Conservation (phyloP, 768 basidiomycete species). For the Pleurotus eryngii region DNA sequence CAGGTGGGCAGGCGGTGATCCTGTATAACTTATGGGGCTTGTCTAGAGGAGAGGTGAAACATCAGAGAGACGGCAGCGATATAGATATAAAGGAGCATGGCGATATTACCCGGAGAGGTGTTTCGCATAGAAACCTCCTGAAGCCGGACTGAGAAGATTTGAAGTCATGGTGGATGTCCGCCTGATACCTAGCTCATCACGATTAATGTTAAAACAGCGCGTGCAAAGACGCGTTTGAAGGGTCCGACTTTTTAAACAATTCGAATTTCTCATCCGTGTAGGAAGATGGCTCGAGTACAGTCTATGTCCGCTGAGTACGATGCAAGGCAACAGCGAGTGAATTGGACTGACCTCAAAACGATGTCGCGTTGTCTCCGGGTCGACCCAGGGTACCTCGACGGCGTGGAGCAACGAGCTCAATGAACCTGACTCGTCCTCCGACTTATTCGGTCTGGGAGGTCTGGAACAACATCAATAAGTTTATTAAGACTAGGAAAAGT, state of each 20-base stretch:
- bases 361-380: constrained; percentile 36
- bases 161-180: constrained; percentile 69
- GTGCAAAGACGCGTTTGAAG: neutral
- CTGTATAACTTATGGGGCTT: constrained; percentile 58
- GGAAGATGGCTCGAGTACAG: constrained; percentile 70
- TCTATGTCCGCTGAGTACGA: constrained; percentile 36
- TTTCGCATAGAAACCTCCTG: constrained; percentile 72
- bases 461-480: too few species aligned
- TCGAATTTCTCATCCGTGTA: constrained; percentile 79
- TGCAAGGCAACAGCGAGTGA: neutral
- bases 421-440: constrained; percentile 30
- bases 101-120: constrained; percentile 59
- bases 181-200: constrained; percentile 69
- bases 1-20: constrained; percentile 48
- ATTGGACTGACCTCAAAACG: constrained; percentile 52
- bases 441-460: too few species aligned
- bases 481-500: neutral
- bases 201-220: neutral
- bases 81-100: constrained; percentile 15
- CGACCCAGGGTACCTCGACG: constrained; percentile 40
- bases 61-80: neutral
- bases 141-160: constrained; percentile 53
- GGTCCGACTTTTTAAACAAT: constrained; percentile 27
- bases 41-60: constrained; percentile 30
- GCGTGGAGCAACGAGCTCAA: constrained; percentile 51